Percentiles rank a stretch among this genome's conserved stretches.
These are phyloP conservation scores for Apophysomyces elegans DNA, from an alignment of 371 early-diverging fungal species.

Conservation along the genomic window DNA sequence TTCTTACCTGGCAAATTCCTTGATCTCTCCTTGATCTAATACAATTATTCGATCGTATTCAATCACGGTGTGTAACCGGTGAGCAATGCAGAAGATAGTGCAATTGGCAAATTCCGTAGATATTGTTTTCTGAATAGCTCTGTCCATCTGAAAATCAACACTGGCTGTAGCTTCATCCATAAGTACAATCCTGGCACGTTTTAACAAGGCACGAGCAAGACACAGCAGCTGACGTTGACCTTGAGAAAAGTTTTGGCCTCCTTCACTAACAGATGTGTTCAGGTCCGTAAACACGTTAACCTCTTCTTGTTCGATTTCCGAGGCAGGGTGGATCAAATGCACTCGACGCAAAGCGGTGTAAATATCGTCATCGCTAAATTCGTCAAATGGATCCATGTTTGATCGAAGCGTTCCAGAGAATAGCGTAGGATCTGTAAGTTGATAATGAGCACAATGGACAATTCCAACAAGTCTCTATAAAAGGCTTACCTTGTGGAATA, in stretches of 20 bases:
- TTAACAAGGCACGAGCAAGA: slow-evolving; percentile 74
- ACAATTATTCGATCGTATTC: slow-evolving; percentile 34
- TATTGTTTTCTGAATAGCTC: slow-evolving; percentile 54
- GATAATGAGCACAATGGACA: not conserved
- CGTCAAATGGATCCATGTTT: slow-evolving; percentile 68
- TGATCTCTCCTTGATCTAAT: slow-evolving; percentile 27
- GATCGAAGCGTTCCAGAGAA: slow-evolving; percentile 65
- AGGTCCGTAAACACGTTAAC: slow-evolving; percentile 30
- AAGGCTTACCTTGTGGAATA: slow-evolving; percentile 60
- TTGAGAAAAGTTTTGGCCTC: slow-evolving; percentile 71
- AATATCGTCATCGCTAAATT: slow-evolving; percentile 59
- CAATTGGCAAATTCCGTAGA: slow-evolving; percentile 54
- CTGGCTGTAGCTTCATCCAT: slow-evolving; percentile 58
- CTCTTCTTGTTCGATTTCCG: not conserved
- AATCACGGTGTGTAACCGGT: slow-evolving; percentile 57
- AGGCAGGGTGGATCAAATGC: slow-evolving; percentile 34
- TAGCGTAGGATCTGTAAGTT: slow-evolving; percentile 53
- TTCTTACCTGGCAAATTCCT: slow-evolving; percentile 25
- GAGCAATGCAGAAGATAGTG: slow-evolving; percentile 68
- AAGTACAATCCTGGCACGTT: slow-evolving; percentile 41
- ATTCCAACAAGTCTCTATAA: not conserved
- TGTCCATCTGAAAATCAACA: slow-evolving; percentile 63
- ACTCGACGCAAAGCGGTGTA: slow-evolving; percentile 65
- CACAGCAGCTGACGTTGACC: slow-evolving; percentile 85
- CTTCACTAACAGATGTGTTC: slow-evolving; percentile 56